These are phyloP conservation scores for Lipomyces orientalis DNA, from an alignment of 805 yeast species.

Conservation along the genomic window DNA sequence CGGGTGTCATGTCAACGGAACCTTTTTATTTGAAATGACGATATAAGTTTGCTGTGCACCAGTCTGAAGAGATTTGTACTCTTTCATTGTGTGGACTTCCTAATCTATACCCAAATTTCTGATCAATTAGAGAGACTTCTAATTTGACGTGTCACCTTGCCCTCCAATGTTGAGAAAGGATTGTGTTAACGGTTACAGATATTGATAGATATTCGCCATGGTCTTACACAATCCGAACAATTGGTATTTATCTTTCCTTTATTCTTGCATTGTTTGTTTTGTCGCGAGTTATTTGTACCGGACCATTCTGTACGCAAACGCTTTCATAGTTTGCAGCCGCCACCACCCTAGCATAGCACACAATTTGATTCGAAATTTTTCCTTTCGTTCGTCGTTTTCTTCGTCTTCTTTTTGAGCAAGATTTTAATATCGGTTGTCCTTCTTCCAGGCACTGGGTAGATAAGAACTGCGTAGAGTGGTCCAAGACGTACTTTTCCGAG, in stretches of 20 bases:
- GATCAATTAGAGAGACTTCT: slow-evolving; percentile 17
- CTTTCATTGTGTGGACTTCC: slow-evolving; percentile 35
- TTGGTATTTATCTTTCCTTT: slow-evolving; percentile 52
- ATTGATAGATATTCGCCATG: slow-evolving; percentile 53
- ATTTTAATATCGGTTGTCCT: slow-evolving; percentile 16
- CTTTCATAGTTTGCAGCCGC: background rate
- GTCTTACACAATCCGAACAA: slow-evolving; percentile 96
- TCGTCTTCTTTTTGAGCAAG: background rate
- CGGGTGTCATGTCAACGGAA: background rate
- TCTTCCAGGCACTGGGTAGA: slow-evolving; percentile 89
- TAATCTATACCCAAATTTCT: slow-evolving; percentile 37
- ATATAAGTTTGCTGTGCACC: slow-evolving; percentile 35
- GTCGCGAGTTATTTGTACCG: background rate
- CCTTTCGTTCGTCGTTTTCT: background rate
- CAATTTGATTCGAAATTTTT: background rate
- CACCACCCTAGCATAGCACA: background rate
- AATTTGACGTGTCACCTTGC: background rate
- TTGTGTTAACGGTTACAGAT: background rate
- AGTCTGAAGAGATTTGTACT: slow-evolving; percentile 39
- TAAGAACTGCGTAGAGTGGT: slow-evolving; percentile 94
- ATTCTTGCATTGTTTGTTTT: background rate
- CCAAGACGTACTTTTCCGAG: slow-evolving; percentile 72
- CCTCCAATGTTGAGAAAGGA: background rate
- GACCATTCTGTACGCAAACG: background rate
- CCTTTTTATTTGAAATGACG: slow-evolving; percentile 21